phyloP scores from a whole-genome alignment of 768 basidiomycete genomes.

The Brasilioporus rufonigricans region DNA sequence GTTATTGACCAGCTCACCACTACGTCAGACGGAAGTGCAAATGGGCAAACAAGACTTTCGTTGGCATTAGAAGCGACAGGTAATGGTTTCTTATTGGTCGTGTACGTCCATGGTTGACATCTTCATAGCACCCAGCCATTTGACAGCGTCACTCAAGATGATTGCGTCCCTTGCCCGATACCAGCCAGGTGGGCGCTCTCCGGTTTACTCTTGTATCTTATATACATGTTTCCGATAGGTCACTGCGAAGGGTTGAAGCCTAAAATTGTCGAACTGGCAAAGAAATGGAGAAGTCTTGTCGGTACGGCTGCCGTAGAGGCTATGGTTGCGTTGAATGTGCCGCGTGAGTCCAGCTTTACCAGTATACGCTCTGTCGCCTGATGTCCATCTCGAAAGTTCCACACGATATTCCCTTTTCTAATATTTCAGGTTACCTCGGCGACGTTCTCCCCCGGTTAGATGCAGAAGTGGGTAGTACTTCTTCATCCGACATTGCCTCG shows the following conservation, averaged over 20 bases:
- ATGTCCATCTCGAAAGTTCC: background rate
- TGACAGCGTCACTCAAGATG: slow-evolving; percentile 2
- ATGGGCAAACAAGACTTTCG: background rate
- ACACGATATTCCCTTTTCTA: background rate
- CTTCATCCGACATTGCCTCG: background rate
- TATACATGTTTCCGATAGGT: background rate
- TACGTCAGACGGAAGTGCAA: background rate
- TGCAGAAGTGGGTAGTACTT: background rate
- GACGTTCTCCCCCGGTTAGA: background rate
- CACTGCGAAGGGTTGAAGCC: background rate
- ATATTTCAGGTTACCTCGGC: slow-evolving; percentile 1
- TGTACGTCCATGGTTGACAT: background rate
- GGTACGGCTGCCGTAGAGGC: slow-evolving; percentile 7
- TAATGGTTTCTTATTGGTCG: background rate
- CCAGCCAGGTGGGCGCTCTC: background rate
- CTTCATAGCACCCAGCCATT: background rate
- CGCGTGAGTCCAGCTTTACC: slow-evolving; percentile 1
- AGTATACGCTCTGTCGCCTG: background rate
- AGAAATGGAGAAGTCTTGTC: background rate
- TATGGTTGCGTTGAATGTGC: background rate
- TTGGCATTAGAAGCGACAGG: slow-evolving; percentile 2
- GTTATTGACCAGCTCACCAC: background rate
- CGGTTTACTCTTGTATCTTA: background rate
- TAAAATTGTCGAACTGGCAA: background rate
- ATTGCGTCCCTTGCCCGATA: background rate